phyloP scores from a whole-genome alignment of 768 basidiomycete genomes.

The Leucosporidium creatinivorum region DNA sequence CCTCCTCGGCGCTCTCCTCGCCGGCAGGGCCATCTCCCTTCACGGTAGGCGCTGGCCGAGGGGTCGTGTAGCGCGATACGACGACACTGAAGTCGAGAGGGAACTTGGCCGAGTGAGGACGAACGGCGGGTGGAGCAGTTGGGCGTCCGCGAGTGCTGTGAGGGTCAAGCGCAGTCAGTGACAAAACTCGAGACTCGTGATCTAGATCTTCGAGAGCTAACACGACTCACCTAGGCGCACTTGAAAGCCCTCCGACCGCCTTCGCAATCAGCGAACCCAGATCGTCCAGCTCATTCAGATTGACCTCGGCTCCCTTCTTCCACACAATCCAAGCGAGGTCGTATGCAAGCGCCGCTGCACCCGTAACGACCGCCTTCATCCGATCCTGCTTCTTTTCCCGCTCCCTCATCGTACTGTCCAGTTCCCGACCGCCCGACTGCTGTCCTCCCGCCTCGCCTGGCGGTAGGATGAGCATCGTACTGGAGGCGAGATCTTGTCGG shows the following conservation, averaged over 20 bases:
- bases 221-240: not conserved
- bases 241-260: not conserved
- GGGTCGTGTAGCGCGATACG: not conserved
- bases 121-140: not conserved
- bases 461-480: not conserved
- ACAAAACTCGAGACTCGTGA: too few species aligned
- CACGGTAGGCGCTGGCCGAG: not conserved
- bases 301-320: not conserved
- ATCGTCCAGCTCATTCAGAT: conserved; percentile 10
- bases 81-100: not conserved
- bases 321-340: conserved; percentile 20
- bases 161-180: not conserved
- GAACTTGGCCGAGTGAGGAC: not conserved
- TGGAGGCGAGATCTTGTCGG: not conserved
- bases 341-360: conserved; percentile 21
- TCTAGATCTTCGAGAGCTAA: too few species aligned
- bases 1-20: not conserved
- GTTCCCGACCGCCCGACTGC: not conserved
- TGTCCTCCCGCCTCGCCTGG: not conserved
- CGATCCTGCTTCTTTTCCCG: not conserved
- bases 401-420: not conserved
- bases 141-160: not conserved
- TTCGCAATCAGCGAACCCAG: conserved; percentile 4
- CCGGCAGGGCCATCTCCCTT: not conserved
- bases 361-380: conserved; percentile 5